Evolutionary conservation across 306 rosid species (phyloP), one percentile per base, ranked within the genome.

Genomic region (Mucuna pruriens): DNA sequence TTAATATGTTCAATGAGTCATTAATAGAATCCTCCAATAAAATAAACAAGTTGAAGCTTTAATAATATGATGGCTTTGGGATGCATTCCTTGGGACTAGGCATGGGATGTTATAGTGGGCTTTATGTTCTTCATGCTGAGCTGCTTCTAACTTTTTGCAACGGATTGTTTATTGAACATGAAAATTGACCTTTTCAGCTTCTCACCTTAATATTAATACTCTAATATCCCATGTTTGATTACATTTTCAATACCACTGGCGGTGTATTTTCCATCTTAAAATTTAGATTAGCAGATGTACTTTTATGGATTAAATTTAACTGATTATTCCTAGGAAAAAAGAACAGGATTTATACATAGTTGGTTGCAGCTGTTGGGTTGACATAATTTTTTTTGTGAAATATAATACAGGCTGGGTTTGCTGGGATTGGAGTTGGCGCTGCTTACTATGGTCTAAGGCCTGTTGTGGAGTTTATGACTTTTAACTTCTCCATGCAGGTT

Each of bases 401-500:
- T 76, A 38, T 75, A 58, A 65, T 87, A 86, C 93, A 95, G 99
- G 99, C 99, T 85, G 99, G 99, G 49, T 96, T 96, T 90, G 13
- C 99, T 55, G 99, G 99, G 68, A 93, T 96, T 57, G 99, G 98
- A 87, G 99, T 96, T 80, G 99, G 99, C 2, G 99, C 99, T 75
- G 99, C 99, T 57, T 96, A 88, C 90, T 83, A 93, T 84, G 99
- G 99, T 80, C 94, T 93, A 75, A 91, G 66, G 83, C 99, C 99
- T 68, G 91, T 93, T 7, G 78, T 96, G 22, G 99, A 96, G 90
- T 96, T 93, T 76, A 96, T 96, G 99, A 96, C 99, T 72, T 96
- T 96, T 88, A 96, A 96, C 90, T 96, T 96, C 92, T 96, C 99
- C 58, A 93, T 96, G 99, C 99, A 96, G 99, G 99, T 95, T 85